These are phyloP conservation scores for Microsporum audouinii DNA, from an alignment of 2,329 filamentous ascomycete genomes.

Conservation along the genomic window DNA sequence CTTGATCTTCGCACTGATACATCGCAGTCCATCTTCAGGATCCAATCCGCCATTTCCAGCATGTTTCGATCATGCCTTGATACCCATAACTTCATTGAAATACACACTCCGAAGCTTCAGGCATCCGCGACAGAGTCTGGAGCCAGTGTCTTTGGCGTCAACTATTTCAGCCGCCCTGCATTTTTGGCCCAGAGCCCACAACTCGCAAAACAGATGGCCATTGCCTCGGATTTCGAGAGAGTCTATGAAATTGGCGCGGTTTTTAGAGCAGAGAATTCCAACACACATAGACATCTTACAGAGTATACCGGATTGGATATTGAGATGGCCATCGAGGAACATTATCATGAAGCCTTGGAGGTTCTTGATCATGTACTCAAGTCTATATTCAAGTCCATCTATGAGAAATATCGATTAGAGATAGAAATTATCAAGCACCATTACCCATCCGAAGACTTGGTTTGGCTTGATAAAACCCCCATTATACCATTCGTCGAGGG, in stretches of 20 bases:
- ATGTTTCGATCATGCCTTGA: slow-evolving; percentile 70
- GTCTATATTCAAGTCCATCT: slow-evolving; percentile 61
- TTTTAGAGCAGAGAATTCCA: slow-evolving; percentile 90
- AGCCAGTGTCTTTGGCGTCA: slow-evolving; percentile 79
- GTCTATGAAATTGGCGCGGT: slow-evolving; percentile 87
- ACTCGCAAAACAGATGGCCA: slow-evolving; percentile 83
- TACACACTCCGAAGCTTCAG: slow-evolving; percentile 86
- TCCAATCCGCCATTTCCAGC: slow-evolving; percentile 69
- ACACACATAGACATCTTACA: slow-evolving; percentile 86
- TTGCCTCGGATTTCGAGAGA: slow-evolving; percentile 75
- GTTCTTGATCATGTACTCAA: slow-evolving; percentile 73
- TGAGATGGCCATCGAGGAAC: slow-evolving; percentile 80
- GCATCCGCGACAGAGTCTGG: slow-evolving; percentile 84
- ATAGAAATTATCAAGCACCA: slow-evolving; percentile 69
- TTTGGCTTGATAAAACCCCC: slow-evolving; percentile 77
- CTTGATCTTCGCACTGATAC: slow-evolving; percentile 76
- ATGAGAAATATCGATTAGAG: slow-evolving; percentile 57
- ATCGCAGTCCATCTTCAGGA: slow-evolving; percentile 76
- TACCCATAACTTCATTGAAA: slow-evolving; percentile 71
- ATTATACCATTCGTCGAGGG: slow-evolving; percentile 70
- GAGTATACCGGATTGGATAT: slow-evolving; percentile 89
- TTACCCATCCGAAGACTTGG: slow-evolving; percentile 75
- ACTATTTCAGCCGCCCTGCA: slow-evolving; percentile 78
- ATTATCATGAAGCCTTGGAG: slow-evolving; percentile 78
- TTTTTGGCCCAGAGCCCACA: slow-evolving; percentile 89